phyloP scores from a whole-genome alignment of 2,329 filamentous ascomycete genomes.

The Arachnomyces sp. region DNA sequence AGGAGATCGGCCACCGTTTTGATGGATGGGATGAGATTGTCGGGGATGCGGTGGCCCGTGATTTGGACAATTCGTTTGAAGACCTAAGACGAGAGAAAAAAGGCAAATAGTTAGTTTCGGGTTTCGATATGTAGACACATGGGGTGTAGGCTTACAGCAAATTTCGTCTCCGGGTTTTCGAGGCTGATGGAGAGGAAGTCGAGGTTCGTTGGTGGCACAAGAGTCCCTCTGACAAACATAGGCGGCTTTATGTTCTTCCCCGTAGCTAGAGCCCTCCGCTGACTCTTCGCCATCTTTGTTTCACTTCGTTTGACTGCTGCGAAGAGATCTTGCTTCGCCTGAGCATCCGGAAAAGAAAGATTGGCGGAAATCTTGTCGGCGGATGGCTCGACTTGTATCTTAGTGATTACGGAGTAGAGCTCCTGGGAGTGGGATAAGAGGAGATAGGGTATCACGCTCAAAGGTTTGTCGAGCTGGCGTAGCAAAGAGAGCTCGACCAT shows the following conservation, averaged over 20 bases:
- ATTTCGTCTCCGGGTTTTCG: conserved; percentile 55
- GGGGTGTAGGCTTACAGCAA: conserved; percentile 54
- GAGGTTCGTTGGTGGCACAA: conserved; percentile 25
- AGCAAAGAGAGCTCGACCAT: conserved; percentile 50
- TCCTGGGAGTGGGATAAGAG: conserved; percentile 23
- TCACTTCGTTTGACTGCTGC: conserved; percentile 18
- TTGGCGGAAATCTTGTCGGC: conserved; percentile 9
- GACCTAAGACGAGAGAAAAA: conserved; percentile 47
- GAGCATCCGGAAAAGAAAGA: conserved; percentile 25
- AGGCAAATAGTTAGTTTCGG: not conserved
- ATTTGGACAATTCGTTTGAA: conserved; percentile 74
- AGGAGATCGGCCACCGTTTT: conserved; percentile 50
- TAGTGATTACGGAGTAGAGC: conserved; percentile 24
- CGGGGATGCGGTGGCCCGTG: conserved; percentile 68
- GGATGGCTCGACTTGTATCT: conserved; percentile 23
- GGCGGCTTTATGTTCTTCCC: no score
- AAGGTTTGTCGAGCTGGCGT: conserved; percentile 34
- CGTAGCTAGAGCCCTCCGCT: conserved; percentile 4
- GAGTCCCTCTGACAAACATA: no score
- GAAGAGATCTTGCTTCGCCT: conserved; percentile 24
- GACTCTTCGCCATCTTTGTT: conserved; percentile 1
- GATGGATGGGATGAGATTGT: conserved; percentile 56
- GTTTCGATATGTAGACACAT: not conserved
- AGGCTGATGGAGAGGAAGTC: conserved; percentile 55
- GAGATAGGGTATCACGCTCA: conserved; percentile 27